These are phyloP conservation scores for Helianthus annuus DNA, from an alignment of 129 eudicot species.

Conservation along the genomic window HanXRQr2.0-SUNRISE NC_035436.2:143941039-143941538, in stretches of 20 bases:
- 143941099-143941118: slow-evolving; percentile 90
- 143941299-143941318: slow-evolving; percentile 8
- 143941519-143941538: no score
- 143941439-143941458: no score
- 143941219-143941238: slow-evolving; percentile 53
- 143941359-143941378: neutral
- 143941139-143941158: slow-evolving; percentile 97
- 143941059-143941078: slow-evolving; percentile 81
- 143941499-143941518: no score
- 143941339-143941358: neutral
- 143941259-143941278: slow-evolving; percentile 9
- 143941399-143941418: neutral
- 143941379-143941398: slow-evolving; percentile 8
- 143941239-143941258: slow-evolving; percentile 22
- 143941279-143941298: neutral
- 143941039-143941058: slow-evolving; percentile 64
- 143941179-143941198: slow-evolving; percentile 95
- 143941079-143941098: slow-evolving; percentile 81
- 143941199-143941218: slow-evolving; percentile 81
- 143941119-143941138: slow-evolving; percentile 93
- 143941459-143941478: no score
- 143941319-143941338: neutral
- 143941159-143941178: slow-evolving; percentile 99
- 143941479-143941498: no score
- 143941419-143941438: neutral